Evolutionary conservation across 306 rosid genomes (phyloP).

Genomic region (Macrotyloma uniflorum): DNA sequence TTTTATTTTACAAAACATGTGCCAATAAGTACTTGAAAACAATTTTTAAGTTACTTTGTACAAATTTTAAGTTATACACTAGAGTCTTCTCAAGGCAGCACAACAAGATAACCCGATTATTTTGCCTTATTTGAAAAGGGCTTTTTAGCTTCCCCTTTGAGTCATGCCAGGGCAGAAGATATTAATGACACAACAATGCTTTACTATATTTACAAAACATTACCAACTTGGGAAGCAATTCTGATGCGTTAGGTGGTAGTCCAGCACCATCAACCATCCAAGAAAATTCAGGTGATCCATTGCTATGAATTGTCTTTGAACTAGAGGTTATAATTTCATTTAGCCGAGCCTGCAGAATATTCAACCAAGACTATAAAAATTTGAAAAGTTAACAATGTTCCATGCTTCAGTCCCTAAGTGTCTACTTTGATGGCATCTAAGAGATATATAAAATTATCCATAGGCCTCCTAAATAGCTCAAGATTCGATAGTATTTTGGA

Average conservation of each 20-base stretch:
- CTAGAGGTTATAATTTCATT: slow-evolving; percentile 77
- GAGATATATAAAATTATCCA: background rate
- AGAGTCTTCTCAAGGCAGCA: slow-evolving; percentile 16
- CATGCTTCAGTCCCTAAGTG: background rate
- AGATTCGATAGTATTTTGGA: background rate
- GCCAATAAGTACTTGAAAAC: background rate
- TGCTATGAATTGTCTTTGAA: slow-evolving; percentile 48
- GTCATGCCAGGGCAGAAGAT: slow-evolving; percentile 9
- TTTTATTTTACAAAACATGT: background rate
- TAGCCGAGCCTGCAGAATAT: slow-evolving; percentile 74
- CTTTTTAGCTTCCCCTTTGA: slow-evolving; percentile 8
- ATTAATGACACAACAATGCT: slow-evolving; percentile 5
- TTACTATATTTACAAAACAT: slow-evolving; percentile 24
- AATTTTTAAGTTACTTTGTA: background rate
- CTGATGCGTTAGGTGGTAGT: slow-evolving; percentile 74
- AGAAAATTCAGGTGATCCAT: slow-evolving; percentile 59
- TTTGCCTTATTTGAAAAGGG: background rate
- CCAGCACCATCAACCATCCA: slow-evolving; percentile 99
- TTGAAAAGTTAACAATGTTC: background rate
- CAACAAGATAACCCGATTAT: slow-evolving; percentile 1
- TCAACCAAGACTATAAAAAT: slow-evolving; percentile 7
- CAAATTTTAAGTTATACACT: background rate
- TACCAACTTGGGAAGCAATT: slow-evolving; percentile 89
- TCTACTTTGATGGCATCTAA: background rate
- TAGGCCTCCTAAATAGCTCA: background rate